Conservation (phyloP, 495 filamentous ascomycete species). For the Aspergillus cavernicola region DNA sequence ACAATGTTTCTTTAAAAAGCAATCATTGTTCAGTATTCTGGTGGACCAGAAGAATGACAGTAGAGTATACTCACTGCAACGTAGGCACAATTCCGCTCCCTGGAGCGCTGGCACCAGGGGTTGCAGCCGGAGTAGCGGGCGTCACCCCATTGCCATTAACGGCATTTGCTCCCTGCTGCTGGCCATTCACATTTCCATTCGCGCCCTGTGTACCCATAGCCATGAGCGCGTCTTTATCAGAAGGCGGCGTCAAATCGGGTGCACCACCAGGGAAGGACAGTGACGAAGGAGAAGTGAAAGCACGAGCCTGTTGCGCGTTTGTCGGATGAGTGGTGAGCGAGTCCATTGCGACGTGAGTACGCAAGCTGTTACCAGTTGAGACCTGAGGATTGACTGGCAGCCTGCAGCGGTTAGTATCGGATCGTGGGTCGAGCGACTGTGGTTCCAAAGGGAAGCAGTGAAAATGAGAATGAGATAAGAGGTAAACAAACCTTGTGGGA, state of each 20-base stretch:
- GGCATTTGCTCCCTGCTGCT: slow-evolving; percentile 60
- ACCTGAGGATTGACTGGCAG: slow-evolving; percentile 14
- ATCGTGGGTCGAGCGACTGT: too few species aligned
- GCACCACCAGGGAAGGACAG: slow-evolving; percentile 86
- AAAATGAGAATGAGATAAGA: not conserved
- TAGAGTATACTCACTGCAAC: slow-evolving; percentile 87
- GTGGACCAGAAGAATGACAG: slow-evolving; percentile 40
- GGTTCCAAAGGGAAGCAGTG: too few species aligned
- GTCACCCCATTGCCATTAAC: slow-evolving; percentile 77
- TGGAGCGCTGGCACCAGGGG: slow-evolving; percentile 72
- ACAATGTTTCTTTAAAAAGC: slow-evolving; percentile 88
- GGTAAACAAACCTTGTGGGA: slow-evolving; percentile 62
- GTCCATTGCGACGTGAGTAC: slow-evolving; percentile 62
- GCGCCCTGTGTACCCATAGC: slow-evolving; percentile 45
- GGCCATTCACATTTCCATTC: slow-evolving; percentile 49
- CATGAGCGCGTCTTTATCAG: slow-evolving; percentile 53
- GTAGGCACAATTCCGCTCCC: slow-evolving; percentile 94
- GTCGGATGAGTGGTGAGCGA: slow-evolving; percentile 84
- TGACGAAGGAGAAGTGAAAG: slow-evolving; percentile 83
- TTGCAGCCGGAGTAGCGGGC: slow-evolving; percentile 93
- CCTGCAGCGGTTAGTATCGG: slow-evolving; percentile 7
- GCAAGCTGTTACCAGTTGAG: slow-evolving; percentile 24
- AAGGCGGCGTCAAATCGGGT: slow-evolving; percentile 75
- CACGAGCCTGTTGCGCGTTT: slow-evolving; percentile 83
- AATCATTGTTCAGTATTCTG: slow-evolving; percentile 56